Percentiles rank a stretch among this genome's conserved stretches.
phyloP scores from a whole-genome alignment of 2,329 filamentous ascomycete genomes.

The Cladophialophora carrionii region DNA sequence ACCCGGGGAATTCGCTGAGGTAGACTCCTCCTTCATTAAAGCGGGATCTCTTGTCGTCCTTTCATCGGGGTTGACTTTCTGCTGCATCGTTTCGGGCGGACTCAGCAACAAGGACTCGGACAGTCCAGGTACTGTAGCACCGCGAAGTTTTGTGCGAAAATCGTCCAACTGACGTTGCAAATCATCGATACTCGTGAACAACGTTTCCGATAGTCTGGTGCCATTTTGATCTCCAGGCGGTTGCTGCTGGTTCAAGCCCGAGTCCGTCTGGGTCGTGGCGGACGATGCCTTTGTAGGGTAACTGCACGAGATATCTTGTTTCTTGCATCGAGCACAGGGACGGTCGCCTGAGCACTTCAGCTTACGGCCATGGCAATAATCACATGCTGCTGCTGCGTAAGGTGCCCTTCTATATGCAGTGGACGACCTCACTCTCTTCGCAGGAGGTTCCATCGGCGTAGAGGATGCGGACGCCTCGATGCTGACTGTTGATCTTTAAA shows the following conservation, averaged over 20 bases:
- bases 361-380: conserved; percentile 21
- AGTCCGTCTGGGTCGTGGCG: conserved; percentile 3
- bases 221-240: neutral
- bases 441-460: conserved; percentile 12
- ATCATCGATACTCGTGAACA: conserved; percentile 11
- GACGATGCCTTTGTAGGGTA: conserved; percentile 5
- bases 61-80: neutral
- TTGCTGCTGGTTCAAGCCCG: neutral
- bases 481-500: neutral
- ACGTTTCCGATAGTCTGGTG: neutral
- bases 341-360: conserved; percentile 22
- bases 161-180: conserved; percentile 18
- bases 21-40: neutral
- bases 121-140: neutral
- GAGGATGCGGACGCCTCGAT: neutral
- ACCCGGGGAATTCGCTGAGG: neutral
- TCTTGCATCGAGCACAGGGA: conserved; percentile 19
- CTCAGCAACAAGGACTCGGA: neutral
- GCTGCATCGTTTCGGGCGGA: neutral
- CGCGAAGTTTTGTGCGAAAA: conserved; percentile 9
- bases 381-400: conserved; percentile 19
- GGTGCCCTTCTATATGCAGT: conserved; percentile 9
- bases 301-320: conserved; percentile 19
- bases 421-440: conserved; percentile 12
- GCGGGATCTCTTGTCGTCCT: neutral